A percentile compares a stretch with the other conserved stretches of the same genome.
phyloP scores from a whole-genome alignment of 192 early-diverging fungal species.

The Coemansia sp. region DNA sequence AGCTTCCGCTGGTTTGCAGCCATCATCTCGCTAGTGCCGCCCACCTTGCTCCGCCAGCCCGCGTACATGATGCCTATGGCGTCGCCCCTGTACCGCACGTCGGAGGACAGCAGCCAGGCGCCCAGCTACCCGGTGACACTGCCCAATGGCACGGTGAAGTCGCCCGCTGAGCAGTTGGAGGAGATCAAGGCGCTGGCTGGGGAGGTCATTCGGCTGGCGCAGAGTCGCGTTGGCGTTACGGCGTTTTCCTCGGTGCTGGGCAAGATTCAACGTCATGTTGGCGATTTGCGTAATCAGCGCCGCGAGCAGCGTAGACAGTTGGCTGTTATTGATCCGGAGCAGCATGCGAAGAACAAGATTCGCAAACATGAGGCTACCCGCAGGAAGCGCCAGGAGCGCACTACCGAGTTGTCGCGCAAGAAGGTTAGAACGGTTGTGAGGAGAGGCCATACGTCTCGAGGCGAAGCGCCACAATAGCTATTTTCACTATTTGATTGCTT shows the following conservation, averaged over 20 bases:
- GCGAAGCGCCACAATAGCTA: not conserved
- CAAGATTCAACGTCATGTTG: conserved; percentile 64
- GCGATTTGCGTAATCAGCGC: conserved; percentile 61
- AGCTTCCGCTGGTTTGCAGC: conserved; percentile 95
- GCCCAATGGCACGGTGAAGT: conserved; percentile 15
- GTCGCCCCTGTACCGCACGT: conserved; percentile 75
- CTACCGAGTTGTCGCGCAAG: conserved; percentile 60
- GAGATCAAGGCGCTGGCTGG: conserved; percentile 71
- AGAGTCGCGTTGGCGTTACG: conserved; percentile 72
- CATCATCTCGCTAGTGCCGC: conserved; percentile 64
- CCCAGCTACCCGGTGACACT: conserved; percentile 5
- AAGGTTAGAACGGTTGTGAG: conserved; percentile 50
- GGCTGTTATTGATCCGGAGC: conserved; percentile 67
- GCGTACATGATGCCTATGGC: conserved; percentile 71
- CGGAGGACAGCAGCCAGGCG: conserved; percentile 57
- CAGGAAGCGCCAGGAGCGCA: conserved; percentile 64
- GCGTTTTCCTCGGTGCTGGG: conserved; percentile 68
- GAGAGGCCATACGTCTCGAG: not conserved
- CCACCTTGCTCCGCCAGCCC: conserved; percentile 54
- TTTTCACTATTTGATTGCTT: not conserved
- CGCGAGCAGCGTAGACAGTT: conserved; percentile 59
- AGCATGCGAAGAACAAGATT: conserved; percentile 64
- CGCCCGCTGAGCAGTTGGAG: conserved; percentile 51
- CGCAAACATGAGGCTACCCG: conserved; percentile 74
- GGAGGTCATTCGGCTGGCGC: conserved; percentile 76